Evolutionary conservation across 2,329 filamentous ascomycete genomes (phyloP).

Genomic region (Keithomyces neogunnii): DNA sequence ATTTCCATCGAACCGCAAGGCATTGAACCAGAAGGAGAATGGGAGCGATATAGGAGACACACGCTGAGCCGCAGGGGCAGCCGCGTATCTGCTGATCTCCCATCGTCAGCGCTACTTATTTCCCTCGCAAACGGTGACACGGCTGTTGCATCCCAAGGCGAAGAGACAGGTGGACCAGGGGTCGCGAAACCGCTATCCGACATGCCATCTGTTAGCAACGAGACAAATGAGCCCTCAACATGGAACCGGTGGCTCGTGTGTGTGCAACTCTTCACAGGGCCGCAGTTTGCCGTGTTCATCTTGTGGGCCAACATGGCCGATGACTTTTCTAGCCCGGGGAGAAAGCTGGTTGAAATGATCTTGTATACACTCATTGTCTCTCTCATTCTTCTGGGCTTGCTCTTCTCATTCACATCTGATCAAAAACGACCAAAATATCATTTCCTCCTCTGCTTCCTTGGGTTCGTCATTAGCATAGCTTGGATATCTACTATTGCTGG

Average conservation of each 20-base stretch:
- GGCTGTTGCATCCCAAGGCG: constrained; percentile 7
- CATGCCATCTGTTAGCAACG: constrained; percentile 21
- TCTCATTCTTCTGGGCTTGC: constrained; percentile 52
- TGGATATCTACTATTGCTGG: constrained; percentile 97
- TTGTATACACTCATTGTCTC: constrained; percentile 63
- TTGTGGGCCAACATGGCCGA: constrained; percentile 61
- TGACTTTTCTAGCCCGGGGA: constrained; percentile 44
- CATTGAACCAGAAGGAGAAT: constrained; percentile 42
- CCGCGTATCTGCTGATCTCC: constrained; percentile 5
- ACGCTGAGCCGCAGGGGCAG: constrained; percentile 25
- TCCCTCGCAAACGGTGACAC: constrained; percentile 14
- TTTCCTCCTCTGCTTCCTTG: constrained; percentile 74
- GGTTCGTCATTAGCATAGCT: constrained; percentile 83
- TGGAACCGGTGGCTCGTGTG: constrained; percentile 92
- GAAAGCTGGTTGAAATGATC: constrained; percentile 46
- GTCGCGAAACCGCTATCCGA: constrained; percentile 23
- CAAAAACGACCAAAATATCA: constrained; percentile 64
- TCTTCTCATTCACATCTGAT: constrained; percentile 62
- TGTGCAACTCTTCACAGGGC: constrained; percentile 78
- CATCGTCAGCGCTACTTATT: constrained; percentile 7
- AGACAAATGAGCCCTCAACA: constrained; percentile 37
- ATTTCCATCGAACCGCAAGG: constrained; percentile 25
- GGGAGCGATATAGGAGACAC: constrained; percentile 49
- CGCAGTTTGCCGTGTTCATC: constrained; percentile 71
- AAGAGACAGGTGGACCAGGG: neutral